Evolutionary conservation across 192 early-diverging fungal genomes (phyloP).

Genomic region (Obelidium mucronatum): DNA sequence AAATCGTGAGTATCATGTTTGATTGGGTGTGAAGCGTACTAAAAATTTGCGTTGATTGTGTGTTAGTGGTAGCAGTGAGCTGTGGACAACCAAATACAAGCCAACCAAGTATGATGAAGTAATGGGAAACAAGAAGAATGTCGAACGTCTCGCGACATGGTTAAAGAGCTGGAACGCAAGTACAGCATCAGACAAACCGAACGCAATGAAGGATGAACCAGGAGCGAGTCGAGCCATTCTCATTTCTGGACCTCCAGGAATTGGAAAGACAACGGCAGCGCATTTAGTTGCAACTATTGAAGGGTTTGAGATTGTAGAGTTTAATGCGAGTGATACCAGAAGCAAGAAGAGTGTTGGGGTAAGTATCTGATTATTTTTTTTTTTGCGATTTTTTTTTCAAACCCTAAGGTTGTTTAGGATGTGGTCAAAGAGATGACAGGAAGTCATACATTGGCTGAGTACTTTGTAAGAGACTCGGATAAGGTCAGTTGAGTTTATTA

Average conservation of each 20-base stretch:
- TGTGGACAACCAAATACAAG: slow-evolving; percentile 97
- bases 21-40: too few species aligned
- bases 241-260: slow-evolving; percentile 94
- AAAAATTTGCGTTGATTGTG: not conserved
- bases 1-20: too few species aligned
- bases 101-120: slow-evolving; percentile 81
- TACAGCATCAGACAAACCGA: slow-evolving; percentile 42
- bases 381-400: not conserved
- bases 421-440: slow-evolving; percentile 60
- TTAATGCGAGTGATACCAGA: slow-evolving; percentile 96
- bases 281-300: slow-evolving; percentile 83
- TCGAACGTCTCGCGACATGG: slow-evolving; percentile 79
- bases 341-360: slow-evolving; percentile 88
- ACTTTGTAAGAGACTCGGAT: slow-evolving; percentile 43
- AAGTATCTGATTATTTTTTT: slow-evolving; percentile 19
- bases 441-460: slow-evolving; percentile 64
- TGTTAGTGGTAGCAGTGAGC: slow-evolving; percentile 30
- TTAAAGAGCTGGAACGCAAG: slow-evolving; percentile 73
- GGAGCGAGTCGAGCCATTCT: slow-evolving; percentile 71
- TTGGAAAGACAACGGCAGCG: slow-evolving; percentile 97
- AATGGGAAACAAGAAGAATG: slow-evolving; percentile 81
- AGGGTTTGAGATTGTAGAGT: slow-evolving; percentile 89
- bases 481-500: not conserved
- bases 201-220: slow-evolving; percentile 59
- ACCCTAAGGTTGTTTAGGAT: too few species aligned